Evolutionary conservation across 345 rosid species (phyloP), one percentile per base, ranked within the genome.

Genomic region (Cardamine chenopodiifolia): DNA sequence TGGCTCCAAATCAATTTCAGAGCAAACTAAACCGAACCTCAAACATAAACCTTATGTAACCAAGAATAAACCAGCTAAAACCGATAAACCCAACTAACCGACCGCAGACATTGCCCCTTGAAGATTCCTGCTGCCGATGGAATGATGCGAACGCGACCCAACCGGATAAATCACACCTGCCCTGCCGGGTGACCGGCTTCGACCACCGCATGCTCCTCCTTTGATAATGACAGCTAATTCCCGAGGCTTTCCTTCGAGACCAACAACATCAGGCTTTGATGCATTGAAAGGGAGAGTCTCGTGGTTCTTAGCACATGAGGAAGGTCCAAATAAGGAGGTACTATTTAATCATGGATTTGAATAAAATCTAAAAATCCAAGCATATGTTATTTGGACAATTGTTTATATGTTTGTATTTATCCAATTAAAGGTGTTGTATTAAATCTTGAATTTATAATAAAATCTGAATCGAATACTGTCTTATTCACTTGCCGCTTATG

Each of bases 1-100:
- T 39, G 44, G 56, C 17, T 7, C 31, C 65, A 60, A 22, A 57
- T 31, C 62, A 17, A 29, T 15, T 20, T 31, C 62, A 5, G 29
- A 52, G 31, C 29, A 23, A 26, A 26, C 19, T 25, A 59, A 58
- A 34, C 63, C 29, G 15, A 26, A 37, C 11, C 8, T 18, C 17
- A 59, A 31, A 59, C 18, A 28, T 9, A 28, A 56, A n/a, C 34
- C 15, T 66, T 17, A 9, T 31, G 25, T 23, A 66, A 32, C 60
- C 32, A 50, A 50, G 10, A 19, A 10, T 66, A 66, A 50, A 49
- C 71, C 71, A 31, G 59, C 20, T 34, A 66, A 66, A 50, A 20
- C 48, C 59, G 69, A 28, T 29, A 45, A 11, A 45, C 17, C 40
- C 6, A 50, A 66, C 56, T 28, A 48, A 31, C 56, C 69, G 17